Evolutionary conservation across 1,284 basidiomycete genomes (phyloP).

Genomic region (Cutaneotrichosporon mucoides): DNA sequence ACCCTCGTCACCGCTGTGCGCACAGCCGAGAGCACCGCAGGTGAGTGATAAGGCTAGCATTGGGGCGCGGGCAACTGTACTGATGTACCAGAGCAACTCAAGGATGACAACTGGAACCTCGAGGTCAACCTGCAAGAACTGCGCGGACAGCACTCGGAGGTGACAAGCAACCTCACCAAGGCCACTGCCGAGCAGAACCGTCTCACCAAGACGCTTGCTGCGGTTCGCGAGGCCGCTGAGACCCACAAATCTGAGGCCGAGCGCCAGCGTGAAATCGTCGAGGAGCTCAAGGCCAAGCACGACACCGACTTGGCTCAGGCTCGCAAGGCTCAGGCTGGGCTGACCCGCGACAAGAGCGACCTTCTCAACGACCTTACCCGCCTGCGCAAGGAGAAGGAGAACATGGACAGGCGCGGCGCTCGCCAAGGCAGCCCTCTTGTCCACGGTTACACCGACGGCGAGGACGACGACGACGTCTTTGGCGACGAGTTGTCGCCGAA

Average conservation of each 20-base stretch:
- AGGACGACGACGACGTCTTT: constrained; percentile 66
- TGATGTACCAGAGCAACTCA: constrained; percentile 61
- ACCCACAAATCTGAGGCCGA: constrained; percentile 83
- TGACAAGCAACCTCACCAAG: constrained; percentile 63
- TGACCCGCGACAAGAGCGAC: constrained; percentile 88
- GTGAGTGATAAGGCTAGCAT: constrained; percentile 50
- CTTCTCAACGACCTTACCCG: constrained; percentile 73
- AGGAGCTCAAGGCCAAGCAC: constrained; percentile 81
- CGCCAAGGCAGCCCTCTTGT: constrained; percentile 49
- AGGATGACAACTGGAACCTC: constrained; percentile 98
- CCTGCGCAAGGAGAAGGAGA: constrained; percentile 54
- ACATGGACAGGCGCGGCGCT: constrained; percentile 31
- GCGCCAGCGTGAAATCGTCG: constrained; percentile 60
- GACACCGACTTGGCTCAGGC: constrained; percentile 87
- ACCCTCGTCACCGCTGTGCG: constrained; percentile 64
- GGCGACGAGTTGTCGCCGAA: constrained; percentile 57
- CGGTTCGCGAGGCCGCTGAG: constrained; percentile 72
- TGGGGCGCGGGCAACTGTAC: neutral
- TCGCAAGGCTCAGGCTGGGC: constrained; percentile 77
- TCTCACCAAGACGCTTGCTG: constrained; percentile 67
- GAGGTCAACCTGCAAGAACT: constrained; percentile 89
- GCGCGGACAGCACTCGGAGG: constrained; percentile 64
- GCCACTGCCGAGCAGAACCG: constrained; percentile 79
- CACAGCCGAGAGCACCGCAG: constrained; percentile 71
- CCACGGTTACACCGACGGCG: constrained; percentile 56